Evolutionary conservation across 352 stramenopile species (phyloP), one percentile per base, ranked within the genome.

Genomic region (Phytophthora podocarpi): DNA sequence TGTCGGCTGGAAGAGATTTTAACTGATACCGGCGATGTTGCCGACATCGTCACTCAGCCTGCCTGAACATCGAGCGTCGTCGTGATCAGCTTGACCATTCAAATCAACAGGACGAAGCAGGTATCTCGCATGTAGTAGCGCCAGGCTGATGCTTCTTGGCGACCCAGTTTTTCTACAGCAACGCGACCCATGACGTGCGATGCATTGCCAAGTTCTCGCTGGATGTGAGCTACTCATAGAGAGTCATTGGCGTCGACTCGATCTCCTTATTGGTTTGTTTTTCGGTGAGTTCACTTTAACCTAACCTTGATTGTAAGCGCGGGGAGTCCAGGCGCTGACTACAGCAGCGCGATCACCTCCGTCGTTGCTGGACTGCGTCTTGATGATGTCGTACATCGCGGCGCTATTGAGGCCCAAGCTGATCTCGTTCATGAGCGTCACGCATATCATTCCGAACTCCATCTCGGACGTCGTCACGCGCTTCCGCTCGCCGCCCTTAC

Each of bases 131-230:
- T 7, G 76, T 45, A 23, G 74, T 85, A 0, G 50, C 70, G 18
- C 85, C 32, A 15, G 50, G 65, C 34, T 89, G 79, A 24, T 76
- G 74, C 27, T 72, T 74, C 68, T 90, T 91, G 35, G 87, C 63
- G 23, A 83, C 37, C 66, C 61, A 78, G 68, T 91, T 89, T 60
- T 91, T 91, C 71, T 76, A 82, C 26, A 89, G 56, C 27, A 91
- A 37, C 34, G 76, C 70, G 23, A 34, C 56, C 62, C 52, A 66
- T 2, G 62, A 42, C 11, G 55, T 57, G 18, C 56, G 56, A 3
- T 26, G 51, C 18, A 31, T 3, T 12, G 59, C 24, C 13, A 67
- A 28, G 4, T 59, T 30, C 3, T 54, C 16, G 13, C 16, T 49
- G 13, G 36, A 27, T 1, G 5, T 59, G 26, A 59, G 50, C 8